Evolutionary conservation across 208 protist genomes (phyloP).

Genomic region (Acanthamoeba royreba): DNA sequence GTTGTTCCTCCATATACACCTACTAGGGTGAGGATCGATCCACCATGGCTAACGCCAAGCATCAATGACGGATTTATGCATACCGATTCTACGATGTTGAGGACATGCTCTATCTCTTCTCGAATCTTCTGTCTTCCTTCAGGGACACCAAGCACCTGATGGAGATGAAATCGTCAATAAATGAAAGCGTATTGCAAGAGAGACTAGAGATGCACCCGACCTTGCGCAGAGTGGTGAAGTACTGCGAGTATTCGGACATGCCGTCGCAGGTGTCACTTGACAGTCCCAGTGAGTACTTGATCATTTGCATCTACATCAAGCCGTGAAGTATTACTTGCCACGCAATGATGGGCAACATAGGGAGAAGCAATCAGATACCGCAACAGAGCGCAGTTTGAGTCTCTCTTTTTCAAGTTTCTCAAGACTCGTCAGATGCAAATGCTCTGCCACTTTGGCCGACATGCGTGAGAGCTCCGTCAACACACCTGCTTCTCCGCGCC

Average conservation of each 20-base stretch:
- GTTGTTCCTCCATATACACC: not conserved
- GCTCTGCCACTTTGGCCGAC: not conserved
- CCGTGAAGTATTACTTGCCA: not conserved
- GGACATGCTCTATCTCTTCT: not conserved
- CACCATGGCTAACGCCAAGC: not conserved
- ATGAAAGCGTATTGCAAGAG: not conserved
- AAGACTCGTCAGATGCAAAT: not conserved
- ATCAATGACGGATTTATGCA: not conserved
- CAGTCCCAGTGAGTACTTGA: not conserved
- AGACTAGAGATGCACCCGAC: not conserved
- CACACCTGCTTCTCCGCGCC: not conserved
- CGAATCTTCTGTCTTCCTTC: not conserved
- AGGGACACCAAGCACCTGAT: not conserved
- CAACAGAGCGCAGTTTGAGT: not conserved
- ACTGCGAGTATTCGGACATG: not conserved
- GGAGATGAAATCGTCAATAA: not conserved
- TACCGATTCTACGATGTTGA: not conserved
- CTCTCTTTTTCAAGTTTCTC: not conserved
- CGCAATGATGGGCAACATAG: not conserved
- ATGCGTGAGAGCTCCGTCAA: not conserved
- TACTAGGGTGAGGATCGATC: not conserved
- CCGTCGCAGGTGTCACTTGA: not conserved
- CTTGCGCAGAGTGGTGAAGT: not conserved
- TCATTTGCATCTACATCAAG: not conserved
- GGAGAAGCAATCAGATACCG: not conserved